phyloP scores from a whole-genome alignment of 148 eudicot genomes.

The Dianthus caryophyllus region DNA sequence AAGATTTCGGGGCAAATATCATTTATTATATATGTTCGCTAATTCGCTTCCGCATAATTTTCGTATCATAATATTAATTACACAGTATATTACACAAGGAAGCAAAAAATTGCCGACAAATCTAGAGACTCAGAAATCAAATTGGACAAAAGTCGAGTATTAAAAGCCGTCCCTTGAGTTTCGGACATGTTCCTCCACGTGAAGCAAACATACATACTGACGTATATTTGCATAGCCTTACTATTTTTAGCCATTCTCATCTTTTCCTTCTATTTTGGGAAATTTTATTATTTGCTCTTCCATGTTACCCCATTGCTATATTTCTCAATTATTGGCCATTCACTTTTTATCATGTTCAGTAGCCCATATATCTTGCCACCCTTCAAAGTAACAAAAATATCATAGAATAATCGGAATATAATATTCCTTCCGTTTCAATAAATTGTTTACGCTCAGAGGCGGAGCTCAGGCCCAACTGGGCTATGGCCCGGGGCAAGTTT shows the following conservation, averaged over 20 bases:
- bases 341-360: not conserved
- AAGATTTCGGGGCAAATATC: no score
- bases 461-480: no score
- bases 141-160: not conserved
- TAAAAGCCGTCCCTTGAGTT: not conserved
- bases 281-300: not conserved
- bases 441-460: no score
- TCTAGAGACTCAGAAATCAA: not conserved
- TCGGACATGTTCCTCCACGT: slow-evolving; percentile 15
- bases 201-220: slow-evolving; percentile 11
- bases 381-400: no score
- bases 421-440: no score
- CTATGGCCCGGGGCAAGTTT: no score
- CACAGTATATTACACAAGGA: not conserved
- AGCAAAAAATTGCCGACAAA: not conserved
- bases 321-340: not conserved
- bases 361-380: not conserved
- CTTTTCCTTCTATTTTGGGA: slow-evolving; percentile 1
- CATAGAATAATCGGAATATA: no score
- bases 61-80: no score
- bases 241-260: not conserved
- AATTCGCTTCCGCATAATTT: no score
- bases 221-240: not conserved
- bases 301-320: not conserved
- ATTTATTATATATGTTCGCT: no score